Conservation (phyloP, 139 green algal species). For the Picocystis salinarum region DNA sequence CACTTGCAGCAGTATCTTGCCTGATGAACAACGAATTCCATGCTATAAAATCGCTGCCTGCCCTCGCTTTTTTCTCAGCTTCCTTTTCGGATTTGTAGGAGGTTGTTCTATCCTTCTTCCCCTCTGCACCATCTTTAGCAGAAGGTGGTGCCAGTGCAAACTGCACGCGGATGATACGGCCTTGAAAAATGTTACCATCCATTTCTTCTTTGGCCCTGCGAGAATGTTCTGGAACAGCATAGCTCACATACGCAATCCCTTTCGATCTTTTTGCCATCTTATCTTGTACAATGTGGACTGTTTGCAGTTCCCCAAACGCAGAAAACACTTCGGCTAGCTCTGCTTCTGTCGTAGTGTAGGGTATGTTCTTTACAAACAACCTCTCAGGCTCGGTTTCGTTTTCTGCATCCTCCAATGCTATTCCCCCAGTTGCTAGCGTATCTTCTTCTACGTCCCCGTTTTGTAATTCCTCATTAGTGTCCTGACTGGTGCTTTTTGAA, state of each 20-base stretch:
- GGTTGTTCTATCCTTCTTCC: constrained; percentile 2
- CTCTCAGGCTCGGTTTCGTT: no score
- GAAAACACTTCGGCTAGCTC: constrained; percentile 62
- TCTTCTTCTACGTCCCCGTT: background rate
- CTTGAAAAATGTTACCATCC: constrained; percentile 4
- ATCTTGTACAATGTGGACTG: constrained; percentile 81
- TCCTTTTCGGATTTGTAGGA: constrained; percentile 49
- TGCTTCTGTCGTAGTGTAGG: constrained; percentile 38
- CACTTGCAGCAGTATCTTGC: constrained; percentile 78
- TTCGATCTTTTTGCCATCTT: constrained; percentile 38
- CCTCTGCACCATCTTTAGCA: background rate
- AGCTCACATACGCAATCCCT: constrained; percentile 80
- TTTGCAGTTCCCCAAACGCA: constrained; percentile 47
- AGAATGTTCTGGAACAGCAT: constrained; percentile 33
- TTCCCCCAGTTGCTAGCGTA: constrained; percentile 9
- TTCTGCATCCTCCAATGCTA: background rate
- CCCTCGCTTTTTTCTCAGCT: constrained; percentile 44
- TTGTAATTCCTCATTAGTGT: constrained; percentile 12
- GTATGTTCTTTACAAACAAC: constrained; percentile 1
- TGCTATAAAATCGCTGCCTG: constrained; percentile 39
- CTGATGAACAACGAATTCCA: constrained; percentile 98
- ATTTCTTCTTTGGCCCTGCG: background rate
- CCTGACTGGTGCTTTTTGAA: no score
- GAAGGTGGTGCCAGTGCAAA: background rate
- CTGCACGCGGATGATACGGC: background rate